Percentiles rank a stretch among this genome's conserved stretches.
These are phyloP conservation scores for Volutella citrinella DNA, from an alignment of 2,329 filamentous ascomycete species.

Conservation along the genomic window DNA sequence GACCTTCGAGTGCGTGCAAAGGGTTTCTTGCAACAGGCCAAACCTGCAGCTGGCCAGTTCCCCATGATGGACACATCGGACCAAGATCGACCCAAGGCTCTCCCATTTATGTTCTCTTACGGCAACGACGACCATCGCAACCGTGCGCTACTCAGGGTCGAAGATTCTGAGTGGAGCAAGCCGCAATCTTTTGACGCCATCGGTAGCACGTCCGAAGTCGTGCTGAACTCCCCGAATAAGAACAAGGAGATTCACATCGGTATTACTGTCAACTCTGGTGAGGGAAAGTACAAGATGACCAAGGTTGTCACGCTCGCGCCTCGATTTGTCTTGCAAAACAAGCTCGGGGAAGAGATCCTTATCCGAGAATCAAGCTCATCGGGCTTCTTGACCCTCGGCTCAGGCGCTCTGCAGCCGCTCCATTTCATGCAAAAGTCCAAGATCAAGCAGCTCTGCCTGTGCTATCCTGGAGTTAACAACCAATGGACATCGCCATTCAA, in stretches of 20 bases:
- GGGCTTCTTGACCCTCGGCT: conserved; percentile 72
- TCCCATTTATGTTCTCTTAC: conserved; percentile 96
- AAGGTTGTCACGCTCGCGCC: conserved; percentile 93
- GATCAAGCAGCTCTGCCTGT: conserved; percentile 86
- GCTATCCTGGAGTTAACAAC: conserved; percentile 91
- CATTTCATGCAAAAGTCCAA: conserved; percentile 83
- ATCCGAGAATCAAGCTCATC: conserved; percentile 91
- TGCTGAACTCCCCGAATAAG: conserved; percentile 69
- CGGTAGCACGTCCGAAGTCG: conserved; percentile 85
- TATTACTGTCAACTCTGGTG: conserved; percentile 82
- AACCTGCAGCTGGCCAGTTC: conserved; percentile 78
- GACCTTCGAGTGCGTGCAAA: conserved; percentile 86
- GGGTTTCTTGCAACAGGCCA: conserved; percentile 79
- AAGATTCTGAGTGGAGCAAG: conserved; percentile 92
- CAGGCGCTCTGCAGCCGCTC: conserved; percentile 78
- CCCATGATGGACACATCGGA: conserved; percentile 49
- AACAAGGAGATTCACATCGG: conserved; percentile 86
- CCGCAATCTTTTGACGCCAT: conserved; percentile 98
- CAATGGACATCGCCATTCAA: conserved; percentile 98
- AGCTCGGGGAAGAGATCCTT: conserved; percentile 81
- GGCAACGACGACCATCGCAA: conserved; percentile 87
- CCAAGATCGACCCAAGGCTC: conserved; percentile 64
- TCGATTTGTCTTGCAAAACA: conserved; percentile 91
- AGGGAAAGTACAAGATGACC: conserved; percentile 96
- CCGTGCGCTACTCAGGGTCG: conserved; percentile 80